A percentile compares a stretch with the other conserved stretches of the same genome.
Conservation (phyloP, 148 eudicot species). For the Agrostemma githago region DNA sequence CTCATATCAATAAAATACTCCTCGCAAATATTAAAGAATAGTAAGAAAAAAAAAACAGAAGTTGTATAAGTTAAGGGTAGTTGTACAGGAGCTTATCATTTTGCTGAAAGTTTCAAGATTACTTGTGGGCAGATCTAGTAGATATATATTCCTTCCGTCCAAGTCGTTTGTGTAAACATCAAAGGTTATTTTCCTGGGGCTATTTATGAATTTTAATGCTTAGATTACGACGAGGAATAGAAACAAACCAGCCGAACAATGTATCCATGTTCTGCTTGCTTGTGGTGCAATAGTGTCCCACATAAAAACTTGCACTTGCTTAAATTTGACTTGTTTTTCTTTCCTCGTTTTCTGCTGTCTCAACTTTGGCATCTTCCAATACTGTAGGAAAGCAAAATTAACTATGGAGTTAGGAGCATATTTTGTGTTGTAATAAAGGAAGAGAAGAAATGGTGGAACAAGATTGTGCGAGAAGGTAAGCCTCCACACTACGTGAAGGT, state of each 20-base stretch:
- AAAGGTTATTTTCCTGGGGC: background rate
- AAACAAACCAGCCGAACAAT: background rate
- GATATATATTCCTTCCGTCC: background rate
- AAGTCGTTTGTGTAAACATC: background rate
- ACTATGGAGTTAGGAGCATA: slow-evolving; percentile 61
- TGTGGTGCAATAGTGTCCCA: background rate
- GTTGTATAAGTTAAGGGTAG: background rate
- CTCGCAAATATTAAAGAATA: no score
- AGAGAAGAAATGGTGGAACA: slow-evolving; percentile 86
- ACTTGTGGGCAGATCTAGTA: background rate
- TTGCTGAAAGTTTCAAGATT: background rate
- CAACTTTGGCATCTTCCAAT: background rate
- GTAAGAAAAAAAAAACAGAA: no score
- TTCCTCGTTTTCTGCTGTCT: background rate
- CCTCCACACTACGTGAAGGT: slow-evolving; percentile 88
- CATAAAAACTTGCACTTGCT: background rate
- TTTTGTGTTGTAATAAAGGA: slow-evolving; percentile 78
- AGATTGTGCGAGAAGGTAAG: slow-evolving; percentile 63
- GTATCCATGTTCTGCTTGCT: background rate
- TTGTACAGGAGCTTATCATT: background rate
- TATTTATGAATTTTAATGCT: background rate
- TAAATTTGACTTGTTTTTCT: background rate
- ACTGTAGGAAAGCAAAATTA: slow-evolving; percentile 78
- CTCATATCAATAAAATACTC: no score
- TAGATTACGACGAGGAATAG: background rate